Conservation (phyloP, 2,329 filamentous ascomycete species). For the Coniochaeta sp. region DNA sequence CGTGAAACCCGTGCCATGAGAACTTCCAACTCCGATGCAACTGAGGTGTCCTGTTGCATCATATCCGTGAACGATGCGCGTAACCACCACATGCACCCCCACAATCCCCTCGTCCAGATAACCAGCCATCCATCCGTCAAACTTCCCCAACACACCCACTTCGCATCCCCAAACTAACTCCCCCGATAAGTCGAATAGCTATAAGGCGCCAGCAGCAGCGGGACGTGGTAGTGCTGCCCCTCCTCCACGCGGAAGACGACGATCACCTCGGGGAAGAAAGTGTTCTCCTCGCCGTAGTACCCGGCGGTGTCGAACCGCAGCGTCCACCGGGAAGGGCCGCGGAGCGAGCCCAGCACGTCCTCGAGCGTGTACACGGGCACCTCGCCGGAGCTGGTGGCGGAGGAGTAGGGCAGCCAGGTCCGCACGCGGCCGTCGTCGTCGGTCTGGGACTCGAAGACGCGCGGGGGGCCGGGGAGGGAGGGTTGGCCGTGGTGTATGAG, state of each 20-base stretch:
- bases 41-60: no score
- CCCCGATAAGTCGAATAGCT: constrained; percentile 79
- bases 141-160: no score
- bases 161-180: constrained; percentile 37
- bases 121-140: no score
- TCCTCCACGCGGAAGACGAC: constrained; percentile 45
- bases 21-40: neutral
- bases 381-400: constrained; percentile 41
- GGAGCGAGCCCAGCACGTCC: constrained; percentile 40
- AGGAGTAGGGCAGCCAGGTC: constrained; percentile 56
- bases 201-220: constrained; percentile 68
- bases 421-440: constrained; percentile 71
- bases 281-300: constrained; percentile 57
- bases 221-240: constrained; percentile 71
- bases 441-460: constrained; percentile 58
- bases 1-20: no score
- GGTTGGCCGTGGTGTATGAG: constrained; percentile 18
- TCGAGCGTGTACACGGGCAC: constrained; percentile 51
- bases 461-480: constrained; percentile 21
- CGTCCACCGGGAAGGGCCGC: constrained; percentile 51
- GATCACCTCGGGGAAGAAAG: constrained; percentile 54
- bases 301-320: constrained; percentile 64
- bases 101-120: neutral
- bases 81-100: neutral
- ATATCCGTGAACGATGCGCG: no score